Evolutionary conservation across 371 early-diverging fungal species (phyloP), one percentile per base, ranked within the genome.

Genomic region (Cladochytrium tenue): DNA sequence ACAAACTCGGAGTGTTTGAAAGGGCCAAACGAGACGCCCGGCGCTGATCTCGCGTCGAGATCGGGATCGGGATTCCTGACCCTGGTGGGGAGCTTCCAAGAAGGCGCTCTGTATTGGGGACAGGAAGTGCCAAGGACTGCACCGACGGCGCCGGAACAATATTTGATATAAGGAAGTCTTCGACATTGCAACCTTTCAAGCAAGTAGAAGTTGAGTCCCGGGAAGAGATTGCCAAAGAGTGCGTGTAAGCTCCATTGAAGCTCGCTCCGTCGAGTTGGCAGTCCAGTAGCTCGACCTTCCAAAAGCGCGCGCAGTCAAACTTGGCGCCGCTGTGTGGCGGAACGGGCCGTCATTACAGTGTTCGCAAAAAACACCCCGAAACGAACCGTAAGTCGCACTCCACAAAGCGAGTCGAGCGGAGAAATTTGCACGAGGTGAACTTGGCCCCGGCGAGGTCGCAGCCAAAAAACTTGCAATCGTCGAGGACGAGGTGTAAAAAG

Each of bases 361-460:
- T 43, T n/a, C n/a, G n/a, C n/a, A n/a, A n/a, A n/a, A n/a, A n/a
- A n/a, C n/a, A n/a, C n/a, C n/a, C n/a, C n/a, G n/a, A n/a, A 53
- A 20, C 3, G 17, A n/a, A 60, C 60, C 60, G 5, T 25, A 60
- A 36, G 50, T 60, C 60, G 50, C 60, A 60, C 5, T 27, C 25
- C 33, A 33, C n/a, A 27, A 60, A 60, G n/a, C 32, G 7, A 20
- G 36, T 20, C 50, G 60, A 25, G 20, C 60, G n/a, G 7, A 60
- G 43, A 27, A 60, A 60, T 32, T 50, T 7, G 26, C 60, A 60
- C 4, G 5, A 4, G 13, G n/a, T 5, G 43, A 60, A 60, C 7
- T 35, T 33, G 17, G 28, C 43, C 7, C 32, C 60, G 20, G 20
- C 7, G 23, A 36, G 23, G 28, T 60, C 50, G 23, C 20, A 60